Percentiles rank a stretch among this genome's conserved stretches.
Evolutionary conservation across 257 asterid genomes (phyloP).

Genomic region (Ehretia macrophylla): DNA sequence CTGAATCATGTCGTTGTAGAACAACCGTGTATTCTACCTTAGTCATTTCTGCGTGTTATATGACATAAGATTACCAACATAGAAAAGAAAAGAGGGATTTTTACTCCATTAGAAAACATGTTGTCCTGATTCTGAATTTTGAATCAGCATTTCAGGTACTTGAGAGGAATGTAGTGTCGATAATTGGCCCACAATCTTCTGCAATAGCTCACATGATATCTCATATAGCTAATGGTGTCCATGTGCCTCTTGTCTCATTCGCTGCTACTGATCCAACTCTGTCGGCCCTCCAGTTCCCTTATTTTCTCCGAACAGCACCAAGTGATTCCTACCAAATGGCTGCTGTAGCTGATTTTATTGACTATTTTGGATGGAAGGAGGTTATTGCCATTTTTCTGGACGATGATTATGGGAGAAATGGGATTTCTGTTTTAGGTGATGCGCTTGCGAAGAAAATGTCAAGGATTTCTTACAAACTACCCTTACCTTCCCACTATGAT

Average conservation of each 20-base stretch:
- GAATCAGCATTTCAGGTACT: slow-evolving; percentile 33
- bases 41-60: no score
- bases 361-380: slow-evolving; percentile 72
- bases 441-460: slow-evolving; percentile 53
- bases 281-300: slow-evolving; percentile 70
- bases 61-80: no score
- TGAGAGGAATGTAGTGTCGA: slow-evolving; percentile 63
- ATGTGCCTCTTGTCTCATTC: slow-evolving; percentile 69
- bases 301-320: slow-evolving; percentile 68
- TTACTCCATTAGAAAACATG: no score
- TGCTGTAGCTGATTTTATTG: slow-evolving; percentile 61
- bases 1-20: no score
- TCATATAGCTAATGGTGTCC: slow-evolving; percentile 64
- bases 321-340: slow-evolving; percentile 76
- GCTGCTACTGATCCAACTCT: slow-evolving; percentile 93
- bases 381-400: slow-evolving; percentile 60
- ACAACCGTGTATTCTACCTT: no score
- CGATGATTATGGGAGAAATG: slow-evolving; percentile 84
- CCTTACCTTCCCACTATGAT: slow-evolving; percentile 38
- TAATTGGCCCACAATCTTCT: slow-evolving; percentile 87
- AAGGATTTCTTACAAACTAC: slow-evolving; percentile 53
- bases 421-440: slow-evolving; percentile 57
- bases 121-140: slow-evolving; percentile 5
- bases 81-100: no score
- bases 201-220: slow-evolving; percentile 68